Conservation (phyloP, 495 filamentous ascomycete genomes). For the Cercophora samala region DNA sequence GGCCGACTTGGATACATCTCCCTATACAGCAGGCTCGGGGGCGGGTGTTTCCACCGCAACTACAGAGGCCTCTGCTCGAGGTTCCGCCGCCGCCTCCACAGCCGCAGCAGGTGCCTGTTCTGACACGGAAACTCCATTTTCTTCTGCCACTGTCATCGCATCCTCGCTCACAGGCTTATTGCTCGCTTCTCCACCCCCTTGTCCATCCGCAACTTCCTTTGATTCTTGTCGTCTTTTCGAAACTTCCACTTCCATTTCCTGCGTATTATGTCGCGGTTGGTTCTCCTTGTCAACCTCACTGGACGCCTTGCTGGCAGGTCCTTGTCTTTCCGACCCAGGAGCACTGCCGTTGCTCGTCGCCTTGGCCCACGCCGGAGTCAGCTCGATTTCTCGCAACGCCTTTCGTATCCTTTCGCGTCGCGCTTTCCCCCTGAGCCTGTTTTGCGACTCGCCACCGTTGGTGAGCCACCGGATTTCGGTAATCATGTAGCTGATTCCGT, state of each 20-base stretch:
- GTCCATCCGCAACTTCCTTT: not conserved
- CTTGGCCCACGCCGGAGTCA: slow-evolving; percentile 28
- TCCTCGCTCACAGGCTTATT: not conserved
- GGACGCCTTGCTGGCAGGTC: not conserved
- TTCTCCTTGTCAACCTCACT: slow-evolving; percentile 2
- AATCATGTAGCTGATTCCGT: slow-evolving; percentile 88
- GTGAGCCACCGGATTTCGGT: slow-evolving; percentile 71
- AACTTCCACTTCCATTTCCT: not conserved
- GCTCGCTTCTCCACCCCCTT: not conserved
- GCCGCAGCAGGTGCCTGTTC: not conserved
- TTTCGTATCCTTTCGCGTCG: slow-evolving; percentile 49
- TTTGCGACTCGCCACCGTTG: slow-evolving; percentile 66
- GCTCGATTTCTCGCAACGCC: slow-evolving; percentile 42
- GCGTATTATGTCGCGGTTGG: not conserved
- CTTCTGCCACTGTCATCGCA: not conserved
- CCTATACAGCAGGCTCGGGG: not conserved
- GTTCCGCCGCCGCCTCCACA: not conserved
- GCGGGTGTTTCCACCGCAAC: not conserved
- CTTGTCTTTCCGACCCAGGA: slow-evolving; percentile 6
- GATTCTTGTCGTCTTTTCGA: not conserved
- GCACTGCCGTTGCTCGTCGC: slow-evolving; percentile 15
- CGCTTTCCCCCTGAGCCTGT: slow-evolving; percentile 45
- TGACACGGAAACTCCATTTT: not conserved
- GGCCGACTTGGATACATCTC: not conserved
- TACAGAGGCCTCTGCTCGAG: not conserved